Evolutionary conservation across 2,329 filamentous ascomycete species (phyloP), one percentile per base, ranked within the genome.

Genomic region (Ustilaginoidea virens): DNA sequence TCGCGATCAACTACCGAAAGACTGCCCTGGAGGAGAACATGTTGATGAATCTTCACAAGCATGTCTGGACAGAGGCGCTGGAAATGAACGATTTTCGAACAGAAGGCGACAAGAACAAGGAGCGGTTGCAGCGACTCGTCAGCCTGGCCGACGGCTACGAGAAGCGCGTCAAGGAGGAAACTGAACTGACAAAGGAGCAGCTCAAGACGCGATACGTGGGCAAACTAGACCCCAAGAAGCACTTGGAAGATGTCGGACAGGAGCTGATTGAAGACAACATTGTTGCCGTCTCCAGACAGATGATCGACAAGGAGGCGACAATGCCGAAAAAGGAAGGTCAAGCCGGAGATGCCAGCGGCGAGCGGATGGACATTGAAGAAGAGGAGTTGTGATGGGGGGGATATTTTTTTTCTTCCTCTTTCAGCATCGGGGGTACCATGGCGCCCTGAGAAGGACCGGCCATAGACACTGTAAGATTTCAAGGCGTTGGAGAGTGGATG

Each of bases 31-130:
- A 98, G 55, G 92, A 98, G 66, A 96, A 93, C 58, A 98, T 98
- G 90, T 59, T 98, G 46, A 98, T 98, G 92, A 98, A 98, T 53
- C 63, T 98, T 40, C 90, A 98, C 69, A 98, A 98, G 67, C 90
- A 96, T 43, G 86, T 94, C 25, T 98, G 90, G 90, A 98, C 92
- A 1, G 90, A 98, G 55, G 90, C 87, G 5, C 58, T 98, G 39
- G 74, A 93, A 52, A 96, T 98, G 85, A 81, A 87, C 36, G 86
- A 96, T 55, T 98, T 98, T 67, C 71, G 76, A 39, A 62, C 72
- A 33, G 87, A 96, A 51, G 82, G 76, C 32, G 65, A 74, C 39
- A 74, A 80, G 52, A 98, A 93, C 52, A 81, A 86, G 51, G 86
- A 92, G 31, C 72, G 78, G 38, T 68, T 98, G 55, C 70, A 93